Base-by-base conservation (phyloP, 306 rosid species). In the Acacia acuminata region DNA sequence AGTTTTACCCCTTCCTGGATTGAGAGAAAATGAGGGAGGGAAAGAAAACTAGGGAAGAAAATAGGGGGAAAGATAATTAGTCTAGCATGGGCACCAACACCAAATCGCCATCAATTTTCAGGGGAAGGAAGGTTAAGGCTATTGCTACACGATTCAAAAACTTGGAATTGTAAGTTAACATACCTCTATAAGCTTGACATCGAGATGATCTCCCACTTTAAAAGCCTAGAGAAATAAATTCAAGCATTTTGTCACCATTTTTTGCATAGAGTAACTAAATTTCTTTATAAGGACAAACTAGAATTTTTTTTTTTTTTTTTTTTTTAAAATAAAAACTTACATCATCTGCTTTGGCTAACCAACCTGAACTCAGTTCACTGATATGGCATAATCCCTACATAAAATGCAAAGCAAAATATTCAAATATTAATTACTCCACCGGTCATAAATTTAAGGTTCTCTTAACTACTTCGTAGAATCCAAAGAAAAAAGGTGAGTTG, bases 111-210 rank as follows among this genome's bases (percentile, higher is more conserved):
- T 53, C 45, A 63, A 71, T 22, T 30, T 58, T 58, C 27, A 58
- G 30, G 5, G 65, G 20, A 45, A 70, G 55, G 36, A 47, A 36
- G 8, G 64, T 58, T 3, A 9, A 66, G 73, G 51, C 48, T 32
- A 64, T 7, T 1, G 5, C 19, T 3, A 51, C 22, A 3, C 48
- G 38, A 77, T 24, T 77, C 3, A 42, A 63, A 10, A 79, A 68
- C 19, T 47, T 14, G 71, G 67, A 73, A 25, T 32, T 7, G 65
- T 48, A 77, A 73, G 74, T 73, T 75, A 60, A 27, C 83, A 63
- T 88, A 96, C 99, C 99, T 96, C 98, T 83, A 86, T 88, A 85
- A 96, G 98, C 89, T 96, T 96, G 73, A 96, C 99, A 87, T 96
- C 99, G 47, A 96, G 63, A 42, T 78, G 89, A 66, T 96, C 98